These are phyloP conservation scores for Endogone sp. DNA, from an alignment of 192 early-diverging fungal species.

Conservation along the genomic window DNA sequence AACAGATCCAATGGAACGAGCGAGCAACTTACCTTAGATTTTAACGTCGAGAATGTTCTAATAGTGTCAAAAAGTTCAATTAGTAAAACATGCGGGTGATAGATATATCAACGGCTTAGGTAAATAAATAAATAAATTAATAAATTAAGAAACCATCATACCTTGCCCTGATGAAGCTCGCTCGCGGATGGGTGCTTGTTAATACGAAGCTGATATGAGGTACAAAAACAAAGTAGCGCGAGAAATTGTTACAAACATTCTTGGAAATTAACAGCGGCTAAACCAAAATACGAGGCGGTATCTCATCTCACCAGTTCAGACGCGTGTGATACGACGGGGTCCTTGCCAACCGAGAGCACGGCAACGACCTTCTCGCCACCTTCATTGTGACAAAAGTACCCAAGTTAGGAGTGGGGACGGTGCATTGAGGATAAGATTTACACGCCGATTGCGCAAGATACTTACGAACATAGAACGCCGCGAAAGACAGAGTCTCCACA, in stretches of 20 bases:
- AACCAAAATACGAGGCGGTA: too few relatives aligned
- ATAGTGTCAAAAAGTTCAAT: neutral
- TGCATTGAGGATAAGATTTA: too few relatives aligned
- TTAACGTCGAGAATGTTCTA: neutral
- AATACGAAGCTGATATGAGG: neutral
- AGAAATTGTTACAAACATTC: neutral
- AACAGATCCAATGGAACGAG: too few relatives aligned
- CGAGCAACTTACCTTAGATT: neutral
- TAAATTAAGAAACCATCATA: neutral
- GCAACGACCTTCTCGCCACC: constrained; percentile 33
- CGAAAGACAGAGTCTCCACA: constrained; percentile 23
- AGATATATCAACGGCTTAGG: neutral
- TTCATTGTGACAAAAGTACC: neutral
- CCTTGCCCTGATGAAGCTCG: neutral
- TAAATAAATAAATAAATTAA: neutral
- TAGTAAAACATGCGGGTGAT: too few relatives aligned
- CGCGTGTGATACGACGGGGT: constrained; percentile 32
- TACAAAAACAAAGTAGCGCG: too few relatives aligned
- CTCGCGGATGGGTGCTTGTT: neutral
- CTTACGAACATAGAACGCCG: constrained; percentile 27
- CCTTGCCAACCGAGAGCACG: constrained; percentile 27
- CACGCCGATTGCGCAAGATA: too few relatives aligned
- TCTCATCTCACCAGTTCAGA: constrained; percentile 35
- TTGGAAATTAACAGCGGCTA: neutral
- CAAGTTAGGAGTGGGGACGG: too few relatives aligned